Evolutionary conservation across 495 filamentous ascomycete species (phyloP), one percentile per base, ranked within the genome.

Genomic region (Aspergillus incahuasiensis): DNA sequence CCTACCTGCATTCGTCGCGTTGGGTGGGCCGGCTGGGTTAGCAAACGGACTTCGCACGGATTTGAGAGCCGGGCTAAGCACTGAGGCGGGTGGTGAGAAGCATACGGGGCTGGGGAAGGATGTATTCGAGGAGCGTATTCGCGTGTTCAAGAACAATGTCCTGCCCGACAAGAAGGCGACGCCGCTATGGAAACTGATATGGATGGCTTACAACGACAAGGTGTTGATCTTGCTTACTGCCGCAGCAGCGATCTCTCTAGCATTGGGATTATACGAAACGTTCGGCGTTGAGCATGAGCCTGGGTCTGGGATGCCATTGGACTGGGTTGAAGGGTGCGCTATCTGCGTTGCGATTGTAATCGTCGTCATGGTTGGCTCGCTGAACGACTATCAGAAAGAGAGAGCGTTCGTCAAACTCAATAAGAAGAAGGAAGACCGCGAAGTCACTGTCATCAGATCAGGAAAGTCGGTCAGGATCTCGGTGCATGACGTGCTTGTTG

Each of bases 141-240:
- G 89, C 4, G 76, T 91, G 20, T 94, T 82, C 63, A 81, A 78
- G 25, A 79, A 77, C 48, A 95, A 94, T 58, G 69, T 78, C 2
- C 69, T 95, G 12, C 90, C 90, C 0, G 82, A 83, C 56, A 82
- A 81, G 56, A 90, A 89, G 63, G 65, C 84, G 9, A 91, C 90
- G 61, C 81, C 77, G 28, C 83, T 94, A 47, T 83, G 85, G 61
- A 72, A 82, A 60, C 70, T 92, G 19, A 86, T 88, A 40, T 94
- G 88, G 88, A 85, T 88, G 62, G 88, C 89, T 3, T 89, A 87
- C 61, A 88, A 90, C 48, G 90, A 95, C 68, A 91, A 91, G 57
- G 86, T 94, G 19, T 68, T 94, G n/a, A 86, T 92, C 48, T 70
- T 96, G 6, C 74, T 96, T 48, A 88, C 88, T 0, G 71, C 84